phyloP scores from a whole-genome alignment of 371 early-diverging fungal species.

The Funneliformis caledonium region DNA sequence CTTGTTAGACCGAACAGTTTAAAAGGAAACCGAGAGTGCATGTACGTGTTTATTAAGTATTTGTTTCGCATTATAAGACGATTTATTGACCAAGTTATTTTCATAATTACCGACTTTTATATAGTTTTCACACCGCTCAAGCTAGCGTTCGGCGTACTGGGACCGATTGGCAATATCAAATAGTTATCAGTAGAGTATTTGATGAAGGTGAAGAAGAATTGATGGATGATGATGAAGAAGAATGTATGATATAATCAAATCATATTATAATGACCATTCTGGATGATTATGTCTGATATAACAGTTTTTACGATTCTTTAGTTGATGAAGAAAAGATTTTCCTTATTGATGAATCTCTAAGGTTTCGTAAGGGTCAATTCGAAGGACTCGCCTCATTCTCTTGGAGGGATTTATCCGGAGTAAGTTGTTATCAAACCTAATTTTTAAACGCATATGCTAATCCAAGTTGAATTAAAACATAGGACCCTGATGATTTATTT shows the following conservation, averaged over 20 bases:
- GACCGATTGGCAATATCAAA: slow-evolving; percentile 60
- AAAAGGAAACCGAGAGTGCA: slow-evolving; percentile 36
- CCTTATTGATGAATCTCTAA: slow-evolving; percentile 58
- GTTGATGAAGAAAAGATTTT: slow-evolving; percentile 61
- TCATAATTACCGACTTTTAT: not conserved
- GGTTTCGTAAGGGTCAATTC: slow-evolving; percentile 49
- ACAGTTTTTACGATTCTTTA: slow-evolving; percentile 1
- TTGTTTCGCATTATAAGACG: not conserved
- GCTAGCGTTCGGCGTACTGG: slow-evolving; percentile 64
- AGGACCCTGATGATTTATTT: slow-evolving; percentile 44
- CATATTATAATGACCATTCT: not conserved
- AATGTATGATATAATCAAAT: slow-evolving; percentile 36
- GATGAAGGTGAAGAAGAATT: slow-evolving; percentile 78
- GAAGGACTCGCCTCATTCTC: slow-evolving; percentile 44
- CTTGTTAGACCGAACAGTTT: slow-evolving; percentile 31
- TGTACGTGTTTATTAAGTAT: slow-evolving; percentile 7
- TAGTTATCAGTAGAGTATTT: slow-evolving; percentile 68
- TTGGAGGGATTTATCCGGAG: slow-evolving; percentile 44
- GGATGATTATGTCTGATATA: not conserved
- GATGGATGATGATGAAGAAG: slow-evolving; percentile 47
- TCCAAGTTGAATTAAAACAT: slow-evolving; percentile 21
- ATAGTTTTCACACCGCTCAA: slow-evolving; percentile 58
- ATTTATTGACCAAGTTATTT: not conserved
- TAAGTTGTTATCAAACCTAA: slow-evolving; percentile 35
- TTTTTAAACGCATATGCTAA: not conserved